Conservation (phyloP, 2,329 filamentous ascomycete species). For the Ascochyta koolunga region DNA sequence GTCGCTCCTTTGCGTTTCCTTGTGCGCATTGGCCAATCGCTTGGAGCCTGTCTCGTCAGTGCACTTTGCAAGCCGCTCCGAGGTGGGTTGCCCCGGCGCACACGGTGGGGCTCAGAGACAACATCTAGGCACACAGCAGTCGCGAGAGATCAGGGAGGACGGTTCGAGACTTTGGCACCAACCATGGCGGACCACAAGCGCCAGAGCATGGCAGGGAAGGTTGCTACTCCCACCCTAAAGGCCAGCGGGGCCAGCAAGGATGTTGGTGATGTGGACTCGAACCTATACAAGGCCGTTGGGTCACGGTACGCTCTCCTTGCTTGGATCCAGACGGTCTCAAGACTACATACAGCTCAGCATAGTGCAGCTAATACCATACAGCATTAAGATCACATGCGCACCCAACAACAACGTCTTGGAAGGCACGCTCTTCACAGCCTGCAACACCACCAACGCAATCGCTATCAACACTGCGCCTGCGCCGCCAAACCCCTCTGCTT, state of each 20-base stretch:
- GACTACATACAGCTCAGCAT: background rate
- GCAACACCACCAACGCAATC: slow-evolving; percentile 65
- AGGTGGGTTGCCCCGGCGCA: slow-evolving; percentile 11
- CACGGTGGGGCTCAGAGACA: slow-evolving; percentile 10
- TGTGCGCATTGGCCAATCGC: slow-evolving; percentile 43
- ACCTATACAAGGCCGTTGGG: slow-evolving; percentile 65
- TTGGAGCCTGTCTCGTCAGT: slow-evolving; percentile 4
- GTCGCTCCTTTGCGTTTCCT: slow-evolving; percentile 49
- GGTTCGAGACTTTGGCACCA: slow-evolving; percentile 4
- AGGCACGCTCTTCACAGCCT: slow-evolving; percentile 67
- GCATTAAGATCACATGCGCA: slow-evolving; percentile 64
- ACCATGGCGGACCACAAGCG: slow-evolving; percentile 65
- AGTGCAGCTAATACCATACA: slow-evolving; percentile 40
- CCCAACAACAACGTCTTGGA: slow-evolving; percentile 60
- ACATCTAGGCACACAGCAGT: slow-evolving; percentile 12
- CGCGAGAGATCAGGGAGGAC: slow-evolving; percentile 4
- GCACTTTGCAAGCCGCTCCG: slow-evolving; percentile 7
- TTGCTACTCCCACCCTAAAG: slow-evolving; percentile 56
- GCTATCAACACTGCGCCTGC: slow-evolving; percentile 63
- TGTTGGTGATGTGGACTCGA: slow-evolving; percentile 58
- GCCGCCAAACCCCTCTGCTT: slow-evolving; percentile 51
- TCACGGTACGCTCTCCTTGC: slow-evolving; percentile 58
- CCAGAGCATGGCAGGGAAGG: slow-evolving; percentile 60
- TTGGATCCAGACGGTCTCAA: slow-evolving; percentile 1
- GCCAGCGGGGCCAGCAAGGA: slow-evolving; percentile 50